Evolutionary conservation across 352 stramenopile species (phyloP), one percentile per base, ranked within the genome.

Genomic region (Phytophthora boehmeriae): DNA sequence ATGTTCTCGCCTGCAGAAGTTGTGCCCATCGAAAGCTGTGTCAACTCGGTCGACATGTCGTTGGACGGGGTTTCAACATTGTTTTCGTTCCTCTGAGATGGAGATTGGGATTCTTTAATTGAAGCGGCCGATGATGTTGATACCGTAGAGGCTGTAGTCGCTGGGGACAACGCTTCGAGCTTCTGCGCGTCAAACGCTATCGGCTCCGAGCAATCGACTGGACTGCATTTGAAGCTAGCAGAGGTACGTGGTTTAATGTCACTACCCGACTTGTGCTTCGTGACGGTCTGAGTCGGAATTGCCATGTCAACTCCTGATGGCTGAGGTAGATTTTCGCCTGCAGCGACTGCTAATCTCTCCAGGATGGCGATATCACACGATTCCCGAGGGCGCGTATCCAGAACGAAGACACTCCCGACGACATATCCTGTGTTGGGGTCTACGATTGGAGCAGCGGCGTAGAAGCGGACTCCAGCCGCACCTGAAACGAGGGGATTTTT

Each of bases 391-490:
- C 80, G 82, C 23, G 81, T 91, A 56, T 95, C 86, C 10, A 95
- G 59, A n/a, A 95, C 86, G 61, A 95, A 95, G 23, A 95, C 82
- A 23, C 72, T 90, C 4, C 86, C 86, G 5, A 95, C 47, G 41
- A 73, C 78, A 50, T 88, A 70, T 2, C 83, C 84, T 5, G 75
- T 82, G 39, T 71, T 70, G 1, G 63, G 78, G 46, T 89, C 75
- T 11, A 93, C 46, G 49, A 95, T 89, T 4, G 86, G 86, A 13
- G 83, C 86, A 16, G 79, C 71, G 4, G 96, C 96, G 73, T 99
- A 98, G 63, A 99, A 98, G n/a, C 95, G 87, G 32, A 99, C 88
- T 44, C 88, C 76, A 4, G 93, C 88, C 25, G 80, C 77, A 17
- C 93, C 92, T 1, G 81, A 91, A 1, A 98, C 93, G 2, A 98